Percentiles rank a stretch among this genome's conserved stretches.
phyloP scores from a whole-genome alignment of 495 filamentous ascomycete species.

The Aspergillus sclerotioniger region DNA sequence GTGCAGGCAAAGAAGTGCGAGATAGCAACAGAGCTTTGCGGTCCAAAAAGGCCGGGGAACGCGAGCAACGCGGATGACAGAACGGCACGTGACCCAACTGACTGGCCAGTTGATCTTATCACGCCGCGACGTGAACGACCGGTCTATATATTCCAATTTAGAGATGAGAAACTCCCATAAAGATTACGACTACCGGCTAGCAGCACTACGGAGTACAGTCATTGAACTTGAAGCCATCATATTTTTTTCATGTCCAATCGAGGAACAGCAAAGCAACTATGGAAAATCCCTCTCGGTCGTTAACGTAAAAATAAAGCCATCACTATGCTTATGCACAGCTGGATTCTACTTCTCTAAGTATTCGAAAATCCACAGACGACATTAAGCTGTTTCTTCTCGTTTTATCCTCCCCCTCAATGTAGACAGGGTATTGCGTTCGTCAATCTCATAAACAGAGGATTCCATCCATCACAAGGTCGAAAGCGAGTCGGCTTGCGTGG shows the following conservation, averaged over 20 bases:
- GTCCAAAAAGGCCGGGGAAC: conserved; percentile 18
- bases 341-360: conserved; percentile 34
- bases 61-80: conserved; percentile 23
- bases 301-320: conserved; percentile 31
- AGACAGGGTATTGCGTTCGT: conserved; percentile 52
- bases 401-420: conserved; percentile 36
- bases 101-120: not conserved
- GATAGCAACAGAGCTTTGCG: conserved; percentile 9
- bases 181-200: not conserved
- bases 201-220: too few relatives aligned
- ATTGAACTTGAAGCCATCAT: conserved; percentile 16
- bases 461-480: conserved; percentile 36
- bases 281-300: conserved; percentile 26
- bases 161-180: not conserved
- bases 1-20: not conserved
- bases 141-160: not conserved
- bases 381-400: conserved; percentile 23
- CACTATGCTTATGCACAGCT: conserved; percentile 27
- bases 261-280: conserved; percentile 24
- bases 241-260: conserved; percentile 37
- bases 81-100: conserved; percentile 17
- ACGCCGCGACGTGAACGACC: not conserved
- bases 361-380: conserved; percentile 29
- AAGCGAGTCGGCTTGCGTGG: conserved; percentile 34
- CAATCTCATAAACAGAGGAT: conserved; percentile 50